These are phyloP conservation scores for Fomes fomentarius DNA, from an alignment of 1,284 basidiomycete genomes.

Conservation along the genomic window DNA sequence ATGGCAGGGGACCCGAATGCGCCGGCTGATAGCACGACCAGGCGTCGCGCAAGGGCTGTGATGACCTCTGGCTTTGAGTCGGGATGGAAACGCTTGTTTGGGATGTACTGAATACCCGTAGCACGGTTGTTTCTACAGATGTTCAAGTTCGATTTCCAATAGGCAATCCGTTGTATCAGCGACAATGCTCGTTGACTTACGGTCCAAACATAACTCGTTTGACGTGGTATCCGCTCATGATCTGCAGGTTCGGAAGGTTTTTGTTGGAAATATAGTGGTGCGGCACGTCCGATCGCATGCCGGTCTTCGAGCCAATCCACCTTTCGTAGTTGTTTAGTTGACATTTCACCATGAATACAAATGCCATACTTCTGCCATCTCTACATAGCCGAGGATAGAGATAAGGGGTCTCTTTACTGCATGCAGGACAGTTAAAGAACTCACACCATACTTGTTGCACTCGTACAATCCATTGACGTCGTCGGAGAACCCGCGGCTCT, in stretches of 20 bases:
- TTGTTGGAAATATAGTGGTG: constrained; percentile 61
- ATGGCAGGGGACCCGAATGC: constrained; percentile 59
- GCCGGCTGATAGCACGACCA: constrained; percentile 54
- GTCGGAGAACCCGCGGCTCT: constrained; percentile 21
- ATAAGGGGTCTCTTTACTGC: no score
- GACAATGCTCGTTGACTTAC: no score
- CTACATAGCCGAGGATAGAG: no score
- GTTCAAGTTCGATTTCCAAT: no score
- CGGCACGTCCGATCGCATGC: constrained; percentile 57
- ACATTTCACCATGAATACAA: no score
- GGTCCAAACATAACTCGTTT: constrained; percentile 32
- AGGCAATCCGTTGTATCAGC: no score
- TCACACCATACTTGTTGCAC: constrained; percentile 32
- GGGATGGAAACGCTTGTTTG: constrained; percentile 36
- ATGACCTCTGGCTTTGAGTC: constrained; percentile 24
- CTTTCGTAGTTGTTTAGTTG: no score
- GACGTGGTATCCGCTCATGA: constrained; percentile 27
- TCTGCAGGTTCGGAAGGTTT: constrained; percentile 23
- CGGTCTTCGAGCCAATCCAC: constrained; percentile 53
- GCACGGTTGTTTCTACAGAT: constrained; percentile 48
- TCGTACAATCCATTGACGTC: constrained; percentile 30
- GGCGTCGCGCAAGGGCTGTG: constrained; percentile 41
- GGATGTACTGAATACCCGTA: constrained; percentile 57
- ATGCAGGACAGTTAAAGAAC: not conserved
- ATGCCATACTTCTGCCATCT: no score